phyloP scores from a whole-genome alignment of 441 rosid species.

The Pelargonium exstipulatum region DNA sequence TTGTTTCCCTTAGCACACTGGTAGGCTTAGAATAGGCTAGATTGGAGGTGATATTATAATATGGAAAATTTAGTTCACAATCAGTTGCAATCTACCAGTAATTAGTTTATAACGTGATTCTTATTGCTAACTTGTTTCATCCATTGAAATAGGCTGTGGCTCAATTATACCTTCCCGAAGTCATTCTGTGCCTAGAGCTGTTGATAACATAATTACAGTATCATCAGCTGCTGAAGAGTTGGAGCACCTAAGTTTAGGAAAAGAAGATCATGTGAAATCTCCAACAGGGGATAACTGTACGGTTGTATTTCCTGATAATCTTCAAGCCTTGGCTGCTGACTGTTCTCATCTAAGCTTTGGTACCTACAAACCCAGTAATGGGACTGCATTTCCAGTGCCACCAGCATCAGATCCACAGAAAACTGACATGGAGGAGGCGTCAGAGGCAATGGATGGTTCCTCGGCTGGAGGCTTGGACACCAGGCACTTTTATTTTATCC shows the following conservation, averaged over 20 bases:
- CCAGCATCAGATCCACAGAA: constrained; percentile 20
- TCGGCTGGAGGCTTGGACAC: constrained; percentile 21
- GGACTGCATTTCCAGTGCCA: constrained; percentile 16
- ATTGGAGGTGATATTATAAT: background rate
- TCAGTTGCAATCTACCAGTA: background rate
- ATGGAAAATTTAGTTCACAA: background rate
- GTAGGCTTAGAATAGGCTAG: background rate
- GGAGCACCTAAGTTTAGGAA: constrained; percentile 30
- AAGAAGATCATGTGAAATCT: constrained; percentile 22
- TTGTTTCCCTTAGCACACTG: background rate
- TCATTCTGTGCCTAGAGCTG: constrained; percentile 21
- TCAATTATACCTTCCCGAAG: constrained; percentile 18
- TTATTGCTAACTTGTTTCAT: constrained; percentile 9
- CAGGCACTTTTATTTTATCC: constrained; percentile 26
- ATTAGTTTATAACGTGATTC: background rate
- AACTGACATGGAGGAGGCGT: constrained; percentile 21
- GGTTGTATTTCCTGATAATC: constrained; percentile 42
- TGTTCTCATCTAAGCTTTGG: constrained; percentile 53
- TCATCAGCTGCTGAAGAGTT: constrained; percentile 29
- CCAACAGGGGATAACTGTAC: constrained; percentile 21
- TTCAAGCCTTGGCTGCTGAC: constrained; percentile 41
- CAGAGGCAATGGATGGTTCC: constrained; percentile 20
- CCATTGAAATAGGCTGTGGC: constrained; percentile 21
- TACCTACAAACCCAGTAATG: constrained; percentile 35
- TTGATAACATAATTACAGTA: constrained; percentile 20